Conservation (phyloP, 2,329 filamentous ascomycete genomes). For the Sporothrix humicola region DNA sequence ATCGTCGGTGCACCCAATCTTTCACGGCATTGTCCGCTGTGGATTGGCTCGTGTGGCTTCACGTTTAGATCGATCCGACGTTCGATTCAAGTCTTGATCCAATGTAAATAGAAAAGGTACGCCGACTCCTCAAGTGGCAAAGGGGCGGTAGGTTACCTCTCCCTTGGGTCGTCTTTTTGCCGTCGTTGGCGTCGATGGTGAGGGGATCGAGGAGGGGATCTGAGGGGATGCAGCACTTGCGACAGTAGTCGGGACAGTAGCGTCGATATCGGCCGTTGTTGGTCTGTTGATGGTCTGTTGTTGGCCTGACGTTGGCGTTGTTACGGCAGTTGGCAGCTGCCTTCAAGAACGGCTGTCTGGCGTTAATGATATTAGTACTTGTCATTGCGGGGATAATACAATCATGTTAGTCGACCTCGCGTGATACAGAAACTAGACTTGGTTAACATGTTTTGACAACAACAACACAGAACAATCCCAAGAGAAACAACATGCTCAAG, state of each 20-base stretch:
- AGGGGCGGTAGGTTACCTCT: not conserved
- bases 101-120: too few relatives aligned
- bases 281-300: not conserved
- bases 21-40: too few relatives aligned
- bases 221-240: not conserved
- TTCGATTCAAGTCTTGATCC: too few relatives aligned
- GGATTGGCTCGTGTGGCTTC: too few relatives aligned
- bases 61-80: too few relatives aligned
- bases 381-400: not conserved
- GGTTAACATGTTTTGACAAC: not conserved
- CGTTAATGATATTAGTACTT: not conserved
- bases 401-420: too few relatives aligned
- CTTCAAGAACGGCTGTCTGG: not conserved
- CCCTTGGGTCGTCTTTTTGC: not conserved
- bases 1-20: too few relatives aligned
- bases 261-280: not conserved
- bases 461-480: not conserved
- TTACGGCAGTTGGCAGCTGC: not conserved
- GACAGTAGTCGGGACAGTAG: not conserved
- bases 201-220: not conserved
- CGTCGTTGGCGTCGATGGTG: not conserved
- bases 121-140: not conserved
- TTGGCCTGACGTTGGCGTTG: too few relatives aligned
- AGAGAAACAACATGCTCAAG: not conserved
- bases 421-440: not conserved